These are phyloP conservation scores for Podospora comata DNA, from an alignment of 495 filamentous ascomycete species.

Conservation along the genomic window DNA sequence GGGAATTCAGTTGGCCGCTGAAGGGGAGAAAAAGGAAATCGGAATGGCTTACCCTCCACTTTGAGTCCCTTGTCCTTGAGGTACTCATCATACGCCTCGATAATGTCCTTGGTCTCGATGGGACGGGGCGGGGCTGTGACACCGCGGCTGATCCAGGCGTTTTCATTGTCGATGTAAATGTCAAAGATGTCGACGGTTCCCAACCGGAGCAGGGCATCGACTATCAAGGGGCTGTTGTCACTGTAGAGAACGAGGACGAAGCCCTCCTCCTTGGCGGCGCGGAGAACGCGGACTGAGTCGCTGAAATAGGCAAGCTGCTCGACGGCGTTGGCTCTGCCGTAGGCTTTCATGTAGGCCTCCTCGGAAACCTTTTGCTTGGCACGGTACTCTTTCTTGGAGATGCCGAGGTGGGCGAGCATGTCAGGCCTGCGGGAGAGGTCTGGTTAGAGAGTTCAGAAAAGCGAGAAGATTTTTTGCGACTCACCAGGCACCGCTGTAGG, in stretches of 20 bases:
- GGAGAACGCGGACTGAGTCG: neutral
- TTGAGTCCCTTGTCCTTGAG: neutral
- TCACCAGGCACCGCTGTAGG: neutral
- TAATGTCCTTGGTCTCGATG: neutral
- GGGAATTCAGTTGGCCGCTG: neutral
- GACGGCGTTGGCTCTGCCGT: neutral
- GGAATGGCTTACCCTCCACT: neutral
- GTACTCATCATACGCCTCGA: neutral
- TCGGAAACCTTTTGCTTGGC: neutral
- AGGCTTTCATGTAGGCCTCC: neutral
- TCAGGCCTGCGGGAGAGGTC: neutral
- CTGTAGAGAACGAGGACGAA: neutral
- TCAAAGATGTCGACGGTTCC: neutral
- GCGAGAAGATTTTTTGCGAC: neutral
- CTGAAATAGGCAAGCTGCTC: neutral
- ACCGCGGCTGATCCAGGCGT: neutral
- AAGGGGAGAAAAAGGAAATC: neutral
- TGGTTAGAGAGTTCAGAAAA: neutral
- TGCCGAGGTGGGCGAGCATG: neutral
- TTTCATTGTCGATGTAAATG: neutral
- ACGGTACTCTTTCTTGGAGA: neutral
- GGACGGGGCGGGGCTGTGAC: too few species aligned
- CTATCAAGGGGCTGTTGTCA: neutral
- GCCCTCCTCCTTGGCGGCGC: neutral
- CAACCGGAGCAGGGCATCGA: neutral